Evolutionary conservation across 1,284 basidiomycete species (phyloP), one percentile per base, ranked within the genome.

Genomic region (Rhodotorula sp.): DNA sequence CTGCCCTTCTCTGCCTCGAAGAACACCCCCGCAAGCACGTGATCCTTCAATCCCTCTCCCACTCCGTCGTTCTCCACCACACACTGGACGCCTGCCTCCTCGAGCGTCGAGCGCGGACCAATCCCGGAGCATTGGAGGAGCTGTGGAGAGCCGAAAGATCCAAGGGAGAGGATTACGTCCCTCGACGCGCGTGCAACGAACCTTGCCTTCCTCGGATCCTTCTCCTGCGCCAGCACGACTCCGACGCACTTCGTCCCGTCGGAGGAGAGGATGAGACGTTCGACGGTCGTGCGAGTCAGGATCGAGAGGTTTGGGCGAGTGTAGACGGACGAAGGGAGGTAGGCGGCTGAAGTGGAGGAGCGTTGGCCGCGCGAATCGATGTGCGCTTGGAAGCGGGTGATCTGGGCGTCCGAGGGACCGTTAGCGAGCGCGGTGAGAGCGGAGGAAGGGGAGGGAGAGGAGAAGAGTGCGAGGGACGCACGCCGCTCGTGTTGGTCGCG

Each of bases 101-200:
- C 74, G n/a, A 89, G 83, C 28, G 88, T 82, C 24, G 81, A 79
- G 5, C 82, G 82, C 26, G 87, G 85, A 0, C 88, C 88, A 30
- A 89, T 78, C 8, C 89, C 89, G 24, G 87, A 88, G 46, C 89
- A 82, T 82, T 89, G 84, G 20, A 92, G 83, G 52, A 91, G 84
- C 82, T 90, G 82, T 16, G 84, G 83, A 3, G 59, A 47, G 1
- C 57, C 64, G 81, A 62, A 69, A 11, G 70, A 50, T 5, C 65
- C 67, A 31, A 60, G 64, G 6, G 48, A 62, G 52, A 71, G n/a
- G 62, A 73, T 37, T 9, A 70, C 65, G 20, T 71, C 69, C 26
- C 20, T 46, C 13, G 20, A 54, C 0, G 69, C 69, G n/a, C 54
- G 61, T 20, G 80, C 78, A 30, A 72, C 68, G 63, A 74, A 83